Percentiles rank a stretch among this genome's conserved stretches.
Conservation (phyloP, 164 flowering plant genomes). For the Kingdonia uniflora region DNA sequence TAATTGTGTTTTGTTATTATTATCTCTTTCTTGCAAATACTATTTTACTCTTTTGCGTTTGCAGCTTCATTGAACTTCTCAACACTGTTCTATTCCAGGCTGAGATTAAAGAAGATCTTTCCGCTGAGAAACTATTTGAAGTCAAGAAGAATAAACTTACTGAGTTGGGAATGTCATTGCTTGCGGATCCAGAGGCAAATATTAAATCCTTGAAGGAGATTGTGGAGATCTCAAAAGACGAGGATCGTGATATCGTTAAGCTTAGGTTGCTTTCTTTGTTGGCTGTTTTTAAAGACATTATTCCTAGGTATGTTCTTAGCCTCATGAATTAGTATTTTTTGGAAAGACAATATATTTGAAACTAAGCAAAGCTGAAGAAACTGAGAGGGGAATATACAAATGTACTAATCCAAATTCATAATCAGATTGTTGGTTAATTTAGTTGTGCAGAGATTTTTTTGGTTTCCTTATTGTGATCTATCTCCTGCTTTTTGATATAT, state of each 20-base stretch:
- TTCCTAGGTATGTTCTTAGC: slow-evolving; percentile 79
- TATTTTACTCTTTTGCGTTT: slow-evolving; percentile 9
- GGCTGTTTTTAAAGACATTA: slow-evolving; percentile 89
- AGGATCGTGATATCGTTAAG: slow-evolving; percentile 44
- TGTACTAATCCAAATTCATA: not conserved
- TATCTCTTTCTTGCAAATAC: not conserved
- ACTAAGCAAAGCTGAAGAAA: too few species aligned
- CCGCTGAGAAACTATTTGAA: slow-evolving; percentile 53
- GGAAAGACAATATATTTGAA: too few species aligned
- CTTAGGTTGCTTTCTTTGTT: slow-evolving; percentile 66
- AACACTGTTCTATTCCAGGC: too few species aligned
- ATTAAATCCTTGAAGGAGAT: slow-evolving; percentile 71
- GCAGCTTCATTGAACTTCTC: too few species aligned
- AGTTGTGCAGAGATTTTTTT: not conserved
- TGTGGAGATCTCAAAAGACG: slow-evolving; percentile 55
- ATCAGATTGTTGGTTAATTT: too few species aligned
- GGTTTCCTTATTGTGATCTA: not conserved
- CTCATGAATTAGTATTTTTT: not conserved
- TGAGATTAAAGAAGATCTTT: slow-evolving; percentile 78
- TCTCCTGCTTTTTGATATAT: slow-evolving; percentile 5
- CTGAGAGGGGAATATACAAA: too few species aligned
- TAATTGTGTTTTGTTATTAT: not conserved
- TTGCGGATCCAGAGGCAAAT: slow-evolving; percentile 78
- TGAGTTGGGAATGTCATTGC: slow-evolving; percentile 69
- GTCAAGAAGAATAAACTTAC: slow-evolving; percentile 69